Conservation (phyloP, 768 basidiomycete genomes). For the Cystoderma amianthinum region DNA sequence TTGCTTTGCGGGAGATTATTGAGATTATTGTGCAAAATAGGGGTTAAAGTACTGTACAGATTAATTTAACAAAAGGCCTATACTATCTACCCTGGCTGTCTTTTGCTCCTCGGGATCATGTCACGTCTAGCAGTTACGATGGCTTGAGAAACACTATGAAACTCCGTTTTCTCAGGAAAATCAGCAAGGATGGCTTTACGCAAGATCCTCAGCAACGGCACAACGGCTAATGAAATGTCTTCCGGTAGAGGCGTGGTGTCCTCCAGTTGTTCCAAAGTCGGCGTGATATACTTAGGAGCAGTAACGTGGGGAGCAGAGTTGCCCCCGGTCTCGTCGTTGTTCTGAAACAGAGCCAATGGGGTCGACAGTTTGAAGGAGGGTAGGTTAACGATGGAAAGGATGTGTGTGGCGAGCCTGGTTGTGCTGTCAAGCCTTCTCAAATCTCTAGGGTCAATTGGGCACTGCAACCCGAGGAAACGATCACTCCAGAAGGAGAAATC, state of each 20-base stretch:
- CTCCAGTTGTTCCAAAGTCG: background rate
- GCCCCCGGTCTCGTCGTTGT: background rate
- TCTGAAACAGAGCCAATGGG: background rate
- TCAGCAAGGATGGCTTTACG: background rate
- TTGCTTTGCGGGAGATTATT: too few relatives aligned
- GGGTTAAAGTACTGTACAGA: too few relatives aligned
- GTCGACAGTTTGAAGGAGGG: background rate
- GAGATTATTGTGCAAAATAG: too few relatives aligned
- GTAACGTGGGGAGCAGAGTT: background rate
- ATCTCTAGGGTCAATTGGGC: background rate
- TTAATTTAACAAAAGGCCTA: too few relatives aligned
- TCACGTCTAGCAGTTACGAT: background rate
- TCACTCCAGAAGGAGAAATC: conserved; percentile 16
- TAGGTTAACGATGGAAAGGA: background rate
- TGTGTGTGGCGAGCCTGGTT: background rate
- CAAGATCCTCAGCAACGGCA: background rate
- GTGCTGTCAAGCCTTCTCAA: background rate
- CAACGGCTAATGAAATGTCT: background rate
- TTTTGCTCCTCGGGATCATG: background rate
- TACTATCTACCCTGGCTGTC: too few relatives aligned
- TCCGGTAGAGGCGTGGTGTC: background rate
- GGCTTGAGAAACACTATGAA: background rate
- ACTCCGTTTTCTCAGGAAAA: background rate
- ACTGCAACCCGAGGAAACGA: conserved; percentile 14
- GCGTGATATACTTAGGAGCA: background rate